Evolutionary conservation across 192 early-diverging fungal species (phyloP).

Genomic region (Gaertneriomyces sp.): DNA sequence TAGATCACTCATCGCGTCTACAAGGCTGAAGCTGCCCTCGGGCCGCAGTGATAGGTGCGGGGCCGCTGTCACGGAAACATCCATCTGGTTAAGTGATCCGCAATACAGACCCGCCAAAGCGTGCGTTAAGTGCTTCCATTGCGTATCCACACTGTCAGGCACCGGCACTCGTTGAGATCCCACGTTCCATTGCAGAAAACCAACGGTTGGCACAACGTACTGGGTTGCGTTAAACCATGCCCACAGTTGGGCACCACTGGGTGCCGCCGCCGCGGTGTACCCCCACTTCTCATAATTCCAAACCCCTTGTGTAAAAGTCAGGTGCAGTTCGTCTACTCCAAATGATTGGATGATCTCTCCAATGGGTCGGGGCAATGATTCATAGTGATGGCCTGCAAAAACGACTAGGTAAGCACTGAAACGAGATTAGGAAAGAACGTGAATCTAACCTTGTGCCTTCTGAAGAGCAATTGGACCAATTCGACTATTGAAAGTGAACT

Average conservation of each 20-base stretch:
- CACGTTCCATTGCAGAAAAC: background rate
- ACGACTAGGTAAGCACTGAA: background rate
- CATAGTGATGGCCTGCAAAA: slow-evolving; percentile 60
- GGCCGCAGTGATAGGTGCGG: slow-evolving; percentile 51
- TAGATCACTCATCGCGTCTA: background rate
- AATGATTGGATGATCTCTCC: slow-evolving; percentile 77
- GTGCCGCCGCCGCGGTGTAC: slow-evolving; percentile 49
- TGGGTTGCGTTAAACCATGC: slow-evolving; percentile 29
- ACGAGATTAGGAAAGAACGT: background rate
- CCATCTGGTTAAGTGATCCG: slow-evolving; percentile 93
- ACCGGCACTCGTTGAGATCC: too few species aligned
- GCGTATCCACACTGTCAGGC: slow-evolving; percentile 51
- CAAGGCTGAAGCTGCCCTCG: background rate
- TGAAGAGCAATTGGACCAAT: slow-evolving; percentile 6
- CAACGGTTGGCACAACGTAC: slow-evolving; percentile 13
- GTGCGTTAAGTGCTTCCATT: slow-evolving; percentile 87
- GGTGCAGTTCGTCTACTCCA: slow-evolving; percentile 73
- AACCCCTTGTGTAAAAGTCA: slow-evolving; percentile 86
- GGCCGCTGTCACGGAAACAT: slow-evolving; percentile 63
- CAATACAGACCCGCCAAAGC: slow-evolving; percentile 92
- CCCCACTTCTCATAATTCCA: slow-evolving; percentile 84
- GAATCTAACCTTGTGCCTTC: slow-evolving; percentile 10
- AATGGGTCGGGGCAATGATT: slow-evolving; percentile 76
- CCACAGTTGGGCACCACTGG: slow-evolving; percentile 70
- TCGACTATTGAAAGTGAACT: slow-evolving; percentile 68